Evolutionary conservation across 148 eudicot species (phyloP), one percentile per base, ranked within the genome.

Genomic region (Silene conica): DNA sequence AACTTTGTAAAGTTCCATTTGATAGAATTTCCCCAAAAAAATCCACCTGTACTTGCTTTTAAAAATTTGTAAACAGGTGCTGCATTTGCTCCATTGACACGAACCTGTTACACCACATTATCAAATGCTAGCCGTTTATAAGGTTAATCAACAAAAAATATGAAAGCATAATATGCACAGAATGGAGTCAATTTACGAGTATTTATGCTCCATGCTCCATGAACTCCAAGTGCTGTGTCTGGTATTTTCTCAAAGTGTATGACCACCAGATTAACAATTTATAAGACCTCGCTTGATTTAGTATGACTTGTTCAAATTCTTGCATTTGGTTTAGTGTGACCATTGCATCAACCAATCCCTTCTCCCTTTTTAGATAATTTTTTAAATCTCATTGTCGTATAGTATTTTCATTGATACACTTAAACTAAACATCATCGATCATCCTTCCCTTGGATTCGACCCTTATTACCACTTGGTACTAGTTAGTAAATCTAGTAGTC

Each of bases 1-100:
- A 92, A 92, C 79, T 92, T 92, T 28, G 93, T 84, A 83, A 93
- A 93, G 85, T 93, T 93, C 98, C 98, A 93, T 74, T 90, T 93
- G 55, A 93, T 87, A 70, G 84, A 52, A 55, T 74, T 83, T 57
- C 96, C 94, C 26, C 82, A 71, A 56, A 82, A 21, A 21, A 58
- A 79, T 26, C 85, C 87, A 52, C 85, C 66, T 74, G 77, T 86
- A 70, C 86, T 85, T 67, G 88, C 81, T 74, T 82, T 92, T 48
- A 92, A 87, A 75, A 83, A 92, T 28, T 90, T 87, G 87, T 90
- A 92, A 18, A 90, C 57, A 3, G 90, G 96, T 52, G 96, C 85
- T 55, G 90, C 62, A 31, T 80, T 72, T 22, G 85, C 21, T 57
- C 97, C 97, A 78, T 92, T 92, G 22, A 86, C 90, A 13, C 82